phyloP scores from a whole-genome alignment of 441 rosid species.

The Corymbia calophylla region DNA sequence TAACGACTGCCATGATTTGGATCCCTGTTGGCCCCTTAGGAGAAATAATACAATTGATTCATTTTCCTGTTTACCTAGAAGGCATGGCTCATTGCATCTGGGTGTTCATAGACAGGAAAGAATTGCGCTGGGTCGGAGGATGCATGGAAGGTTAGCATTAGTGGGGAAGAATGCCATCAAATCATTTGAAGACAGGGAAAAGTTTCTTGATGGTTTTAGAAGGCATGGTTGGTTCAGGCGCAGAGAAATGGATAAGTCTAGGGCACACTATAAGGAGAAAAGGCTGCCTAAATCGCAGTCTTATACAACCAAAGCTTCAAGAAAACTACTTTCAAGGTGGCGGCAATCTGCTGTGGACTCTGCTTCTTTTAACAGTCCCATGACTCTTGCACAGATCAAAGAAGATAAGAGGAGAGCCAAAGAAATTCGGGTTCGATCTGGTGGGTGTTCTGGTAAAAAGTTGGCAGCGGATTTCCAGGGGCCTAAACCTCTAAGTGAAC shows the following conservation, averaged over 20 bases:
- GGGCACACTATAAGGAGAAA: slow-evolving; percentile 16
- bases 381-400: slow-evolving; percentile 45
- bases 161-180: slow-evolving; percentile 15
- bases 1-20: slow-evolving; percentile 7
- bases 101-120: slow-evolving; percentile 9
- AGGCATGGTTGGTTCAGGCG: slow-evolving; percentile 11
- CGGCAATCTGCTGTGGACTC: slow-evolving; percentile 13
- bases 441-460: background rate
- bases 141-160: slow-evolving; percentile 22
- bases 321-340: slow-evolving; percentile 17
- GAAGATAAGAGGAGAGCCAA: slow-evolving; percentile 37
- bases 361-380: slow-evolving; percentile 39
- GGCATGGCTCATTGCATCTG: slow-evolving; percentile 11
- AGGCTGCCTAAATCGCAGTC: slow-evolving; percentile 7
- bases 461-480: slow-evolving; percentile 29
- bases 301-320: slow-evolving; percentile 10
- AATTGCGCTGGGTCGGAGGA: slow-evolving; percentile 2
- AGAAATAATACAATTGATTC: slow-evolving; percentile 18
- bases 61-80: slow-evolving; percentile 17
- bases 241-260: slow-evolving; percentile 4
- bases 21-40: slow-evolving; percentile 36
- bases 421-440: slow-evolving; percentile 1
- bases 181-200: slow-evolving; percentile 14
- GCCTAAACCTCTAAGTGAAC: slow-evolving; percentile 50
- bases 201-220: slow-evolving; percentile 5